Evolutionary conservation across 1,284 basidiomycete species (phyloP).

Genomic region (Uromyces viciae-fabae): DNA sequence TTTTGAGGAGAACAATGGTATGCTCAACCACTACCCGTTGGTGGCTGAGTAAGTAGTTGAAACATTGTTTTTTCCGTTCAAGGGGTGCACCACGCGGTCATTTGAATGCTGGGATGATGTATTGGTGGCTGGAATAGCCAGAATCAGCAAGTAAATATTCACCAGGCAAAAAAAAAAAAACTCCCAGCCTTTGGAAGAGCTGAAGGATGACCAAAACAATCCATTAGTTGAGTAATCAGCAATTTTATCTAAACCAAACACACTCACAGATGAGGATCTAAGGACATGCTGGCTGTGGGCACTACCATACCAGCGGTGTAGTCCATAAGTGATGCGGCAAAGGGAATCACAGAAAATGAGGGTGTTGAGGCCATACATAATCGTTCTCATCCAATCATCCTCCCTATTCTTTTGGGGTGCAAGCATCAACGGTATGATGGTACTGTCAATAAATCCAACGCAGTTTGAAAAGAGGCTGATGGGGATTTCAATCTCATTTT

Average conservation of each 20-base stretch:
- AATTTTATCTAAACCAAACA: too few species aligned
- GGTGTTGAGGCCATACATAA: not conserved
- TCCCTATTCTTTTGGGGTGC: too few species aligned
- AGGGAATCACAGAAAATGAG: not conserved
- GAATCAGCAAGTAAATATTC: slow-evolving; percentile 26
- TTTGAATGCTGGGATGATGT: slow-evolving; percentile 10
- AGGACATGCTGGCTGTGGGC: not conserved
- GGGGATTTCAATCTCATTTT: too few species aligned
- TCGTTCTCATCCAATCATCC: not conserved
- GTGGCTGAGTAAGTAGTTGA: slow-evolving; percentile 16
- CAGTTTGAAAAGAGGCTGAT: too few species aligned
- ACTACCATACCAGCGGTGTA: slow-evolving; percentile 19
- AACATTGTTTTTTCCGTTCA: not conserved
- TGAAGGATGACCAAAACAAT: too few species aligned
- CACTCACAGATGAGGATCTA: not conserved
- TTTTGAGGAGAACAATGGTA: slow-evolving; percentile 18
- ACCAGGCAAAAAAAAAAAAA: not conserved
- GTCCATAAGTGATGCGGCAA: not conserved
- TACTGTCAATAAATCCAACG: too few species aligned
- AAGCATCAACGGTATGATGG: too few species aligned
- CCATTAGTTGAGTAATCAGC: too few species aligned
- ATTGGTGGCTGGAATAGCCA: not conserved
- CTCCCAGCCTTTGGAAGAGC: too few species aligned
- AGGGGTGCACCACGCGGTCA: not conserved
- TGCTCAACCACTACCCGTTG: slow-evolving; percentile 14